phyloP scores from a whole-genome alignment of 257 asterid genomes.

The Nicotiana tomentosiformis region DNA sequence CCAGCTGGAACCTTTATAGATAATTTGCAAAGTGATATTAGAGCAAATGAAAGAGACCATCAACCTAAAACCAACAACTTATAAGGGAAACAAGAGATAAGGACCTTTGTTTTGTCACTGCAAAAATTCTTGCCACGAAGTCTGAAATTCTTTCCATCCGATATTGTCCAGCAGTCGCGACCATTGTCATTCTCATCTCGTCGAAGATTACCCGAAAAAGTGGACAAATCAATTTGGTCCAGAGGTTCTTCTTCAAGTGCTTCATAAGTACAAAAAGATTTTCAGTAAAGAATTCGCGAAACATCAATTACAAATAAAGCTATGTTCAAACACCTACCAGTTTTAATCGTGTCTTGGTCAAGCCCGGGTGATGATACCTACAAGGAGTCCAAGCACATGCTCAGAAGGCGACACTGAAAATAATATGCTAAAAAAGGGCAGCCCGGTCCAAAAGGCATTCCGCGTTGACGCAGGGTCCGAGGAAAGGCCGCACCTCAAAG shows the following conservation, averaged over 20 bases:
- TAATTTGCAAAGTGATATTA: conserved; percentile 19
- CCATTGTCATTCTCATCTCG: conserved; percentile 68
- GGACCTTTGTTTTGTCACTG: conserved; percentile 81
- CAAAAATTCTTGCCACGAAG: conserved; percentile 85
- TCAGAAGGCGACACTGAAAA: not conserved
- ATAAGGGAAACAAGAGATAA: conserved; percentile 2
- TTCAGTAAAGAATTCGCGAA: not conserved
- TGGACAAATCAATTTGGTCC: conserved; percentile 73
- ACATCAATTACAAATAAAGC: not conserved
- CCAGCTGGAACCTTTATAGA: conserved; percentile 78
- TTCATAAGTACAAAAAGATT: conserved; percentile 8
- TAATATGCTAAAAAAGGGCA: too few species aligned
- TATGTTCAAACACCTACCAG: conserved; percentile 38
- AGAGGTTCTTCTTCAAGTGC: conserved; percentile 54
- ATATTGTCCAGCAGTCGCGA: conserved; percentile 87
- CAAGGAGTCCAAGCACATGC: conserved; percentile 15
- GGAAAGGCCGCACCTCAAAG: too few species aligned
- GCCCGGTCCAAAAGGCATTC: too few species aligned
- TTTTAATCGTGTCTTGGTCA: conserved; percentile 52
- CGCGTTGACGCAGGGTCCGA: too few species aligned
- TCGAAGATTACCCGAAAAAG: conserved; percentile 87
- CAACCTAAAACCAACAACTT: not conserved
- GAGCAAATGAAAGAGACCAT: not conserved
- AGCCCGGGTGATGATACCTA: conserved; percentile 55
- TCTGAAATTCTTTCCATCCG: conserved; percentile 89